Evolutionary conservation across 1,139 yeast genomes (phyloP), one percentile per base, ranked within the genome.

Genomic region (Yamadazyma triangularis): DNA sequence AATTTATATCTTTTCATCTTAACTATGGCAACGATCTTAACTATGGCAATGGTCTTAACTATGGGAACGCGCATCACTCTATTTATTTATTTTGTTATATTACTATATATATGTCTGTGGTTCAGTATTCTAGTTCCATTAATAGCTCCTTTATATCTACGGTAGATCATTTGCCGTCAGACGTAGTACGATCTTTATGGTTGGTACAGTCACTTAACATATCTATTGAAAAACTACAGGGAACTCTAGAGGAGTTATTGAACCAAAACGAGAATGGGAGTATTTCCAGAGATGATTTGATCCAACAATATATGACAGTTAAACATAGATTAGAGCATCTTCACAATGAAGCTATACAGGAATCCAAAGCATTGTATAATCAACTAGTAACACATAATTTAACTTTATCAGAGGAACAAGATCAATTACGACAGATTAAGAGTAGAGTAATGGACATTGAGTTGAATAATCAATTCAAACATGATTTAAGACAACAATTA

Each of bases 81-180:
- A 23, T 23, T 7, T 7, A 18, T 18, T 18, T 18, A 7, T 9
- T 18, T 18, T 18, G 9, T 18, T 18, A 18, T 7, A 18, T 18
- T 18, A 18, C 9, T 18, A 18, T 18, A 9, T 18, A 7, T 7
- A 18, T 18, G 20, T 18, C 20, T 7, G 9, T 18, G 9, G 20
- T 18, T 7, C 20, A 18, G 20, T 18, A 18, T 9, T 18, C 20
- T 6, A 9, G 20, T 7, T 18, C 20, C 9, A 7, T 18, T 7
- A 18, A 18, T 18, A 18, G 20, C 41, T 57, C 71, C 12, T 68
- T 64, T 42, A 61, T 68, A 22, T 59, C 72, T 14, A 65, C 72
- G 3, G 54, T 67, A 4, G 74, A 68, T 40, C 74, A 68, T 40
- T 49, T 68, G 22, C 73, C 74, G 14, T 60, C 72, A 38, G 74